Conservation (phyloP, 345 rosid genomes). For the Limnanthes douglasii region DNA sequence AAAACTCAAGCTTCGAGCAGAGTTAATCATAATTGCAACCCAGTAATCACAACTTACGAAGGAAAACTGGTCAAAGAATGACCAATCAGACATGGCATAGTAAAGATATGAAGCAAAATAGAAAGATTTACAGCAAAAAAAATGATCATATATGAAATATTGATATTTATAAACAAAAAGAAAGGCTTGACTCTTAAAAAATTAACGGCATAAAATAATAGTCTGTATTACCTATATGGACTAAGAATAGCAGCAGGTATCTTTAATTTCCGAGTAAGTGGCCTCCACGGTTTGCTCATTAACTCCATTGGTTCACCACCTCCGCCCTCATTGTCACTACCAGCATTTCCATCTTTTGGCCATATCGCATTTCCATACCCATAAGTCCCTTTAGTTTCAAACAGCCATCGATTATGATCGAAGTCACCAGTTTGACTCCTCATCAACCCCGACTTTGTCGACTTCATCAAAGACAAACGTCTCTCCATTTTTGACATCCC, state of each 20-base stretch:
- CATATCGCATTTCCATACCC: slow-evolving; percentile 97
- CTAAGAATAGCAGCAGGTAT: slow-evolving; percentile 92
- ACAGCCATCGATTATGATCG: slow-evolving; percentile 89
- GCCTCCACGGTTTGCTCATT: slow-evolving; percentile 92
- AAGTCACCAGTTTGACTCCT: slow-evolving; percentile 96
- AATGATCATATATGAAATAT: background rate
- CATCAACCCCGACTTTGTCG: slow-evolving; percentile 65
- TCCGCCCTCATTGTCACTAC: slow-evolving; percentile 47
- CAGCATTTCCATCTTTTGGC: slow-evolving; percentile 83
- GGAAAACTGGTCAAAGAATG: too few relatives aligned
- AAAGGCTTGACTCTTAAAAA: too few relatives aligned
- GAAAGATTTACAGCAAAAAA: too few relatives aligned
- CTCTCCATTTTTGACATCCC: slow-evolving; percentile 79
- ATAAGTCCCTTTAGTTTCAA: slow-evolving; percentile 82
- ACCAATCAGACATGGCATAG: too few relatives aligned
- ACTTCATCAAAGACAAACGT: slow-evolving; percentile 87
- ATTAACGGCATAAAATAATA: too few relatives aligned
- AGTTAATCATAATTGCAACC: too few relatives aligned
- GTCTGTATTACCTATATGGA: slow-evolving; percentile 96
- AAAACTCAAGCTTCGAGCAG: too few relatives aligned
- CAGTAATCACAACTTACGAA: too few relatives aligned
- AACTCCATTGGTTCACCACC: slow-evolving; percentile 49
- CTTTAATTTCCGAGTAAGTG: slow-evolving; percentile 80
- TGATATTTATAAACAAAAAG: background rate
- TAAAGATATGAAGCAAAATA: too few relatives aligned